These are phyloP conservation scores for Vigna mungo DNA, from an alignment of 306 rosid genomes.

Conservation along the genomic window DNA sequence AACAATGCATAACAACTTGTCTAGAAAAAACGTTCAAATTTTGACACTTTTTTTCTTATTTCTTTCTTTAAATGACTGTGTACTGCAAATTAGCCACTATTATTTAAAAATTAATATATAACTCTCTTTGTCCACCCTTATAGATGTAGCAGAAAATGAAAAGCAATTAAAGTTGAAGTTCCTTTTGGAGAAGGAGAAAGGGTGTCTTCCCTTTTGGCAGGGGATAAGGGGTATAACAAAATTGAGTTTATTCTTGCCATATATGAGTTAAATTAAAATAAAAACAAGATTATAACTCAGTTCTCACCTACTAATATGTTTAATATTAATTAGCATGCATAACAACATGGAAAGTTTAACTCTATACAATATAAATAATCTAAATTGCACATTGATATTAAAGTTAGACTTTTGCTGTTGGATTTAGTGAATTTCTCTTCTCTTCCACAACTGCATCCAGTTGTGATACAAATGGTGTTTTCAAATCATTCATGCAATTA, in stretches of 20 bases:
- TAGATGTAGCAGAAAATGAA: neutral
- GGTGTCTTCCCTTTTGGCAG: neutral
- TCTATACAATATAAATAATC: neutral
- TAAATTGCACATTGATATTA: slow-evolving; percentile 10
- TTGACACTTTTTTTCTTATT: neutral
- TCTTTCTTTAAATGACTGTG: neutral
- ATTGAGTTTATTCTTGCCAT: neutral
- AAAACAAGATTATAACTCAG: neutral
- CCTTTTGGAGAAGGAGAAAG: slow-evolving; percentile 37
- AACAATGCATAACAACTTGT: neutral
- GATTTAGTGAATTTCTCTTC: no score
- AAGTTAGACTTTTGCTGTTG: neutral
- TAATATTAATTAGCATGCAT: slow-evolving; percentile 3
- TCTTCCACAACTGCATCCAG: no score
- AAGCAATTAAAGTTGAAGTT: slow-evolving; percentile 28
- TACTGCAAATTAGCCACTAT: neutral
- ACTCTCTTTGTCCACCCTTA: neutral
- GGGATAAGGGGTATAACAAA: no score
- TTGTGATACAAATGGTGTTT: no score
- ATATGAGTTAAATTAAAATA: neutral
- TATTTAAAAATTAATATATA: neutral
- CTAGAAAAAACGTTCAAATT: neutral
- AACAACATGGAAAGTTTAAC: neutral
- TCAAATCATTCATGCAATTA: no score
- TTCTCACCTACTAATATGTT: neutral